Conservation (phyloP, 371 early-diverging fungal genomes). For the Haplosporangium sp. region DNA sequence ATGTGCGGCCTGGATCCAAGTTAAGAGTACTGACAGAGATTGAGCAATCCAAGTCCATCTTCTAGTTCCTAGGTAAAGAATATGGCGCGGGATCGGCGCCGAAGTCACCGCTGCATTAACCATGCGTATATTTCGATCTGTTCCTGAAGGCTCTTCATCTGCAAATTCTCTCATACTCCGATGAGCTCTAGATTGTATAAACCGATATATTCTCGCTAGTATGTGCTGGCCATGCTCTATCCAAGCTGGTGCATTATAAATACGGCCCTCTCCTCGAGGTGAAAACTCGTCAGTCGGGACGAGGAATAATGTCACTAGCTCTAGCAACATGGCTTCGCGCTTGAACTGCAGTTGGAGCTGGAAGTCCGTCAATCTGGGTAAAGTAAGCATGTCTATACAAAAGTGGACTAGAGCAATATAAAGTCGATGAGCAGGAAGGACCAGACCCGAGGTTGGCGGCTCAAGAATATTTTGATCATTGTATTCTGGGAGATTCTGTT, state of each 20-base stretch:
- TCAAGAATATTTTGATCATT: conserved; percentile 28
- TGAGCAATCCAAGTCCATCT: conserved; percentile 50
- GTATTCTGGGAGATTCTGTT: conserved; percentile 35
- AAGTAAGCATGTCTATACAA: conserved; percentile 47
- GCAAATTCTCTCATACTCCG: conserved; percentile 6
- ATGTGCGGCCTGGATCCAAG: conserved; percentile 38
- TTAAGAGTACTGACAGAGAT: conserved; percentile 22
- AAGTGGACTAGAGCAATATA: conserved; percentile 44
- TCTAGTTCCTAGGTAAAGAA: conserved; percentile 30
- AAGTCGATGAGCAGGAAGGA: conserved; percentile 40
- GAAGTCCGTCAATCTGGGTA: conserved; percentile 27
- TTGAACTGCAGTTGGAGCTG: conserved; percentile 22
- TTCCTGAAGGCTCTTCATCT: background rate
- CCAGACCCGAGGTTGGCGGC: conserved; percentile 40
- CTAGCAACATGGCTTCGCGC: conserved; percentile 26
- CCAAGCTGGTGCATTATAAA: conserved; percentile 31
- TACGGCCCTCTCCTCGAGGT: conserved; percentile 21
- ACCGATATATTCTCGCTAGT: conserved; percentile 21
- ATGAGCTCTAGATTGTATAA: conserved; percentile 24
- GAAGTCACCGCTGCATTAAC: conserved; percentile 18
- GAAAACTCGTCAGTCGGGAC: conserved; percentile 51
- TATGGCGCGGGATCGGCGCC: conserved; percentile 7
- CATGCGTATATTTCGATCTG: background rate
- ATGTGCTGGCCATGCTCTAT: conserved; percentile 35
- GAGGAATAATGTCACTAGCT: conserved; percentile 38